phyloP scores from a whole-genome alignment of 2,329 filamentous ascomycete genomes.

The Onygena corvina region DNA sequence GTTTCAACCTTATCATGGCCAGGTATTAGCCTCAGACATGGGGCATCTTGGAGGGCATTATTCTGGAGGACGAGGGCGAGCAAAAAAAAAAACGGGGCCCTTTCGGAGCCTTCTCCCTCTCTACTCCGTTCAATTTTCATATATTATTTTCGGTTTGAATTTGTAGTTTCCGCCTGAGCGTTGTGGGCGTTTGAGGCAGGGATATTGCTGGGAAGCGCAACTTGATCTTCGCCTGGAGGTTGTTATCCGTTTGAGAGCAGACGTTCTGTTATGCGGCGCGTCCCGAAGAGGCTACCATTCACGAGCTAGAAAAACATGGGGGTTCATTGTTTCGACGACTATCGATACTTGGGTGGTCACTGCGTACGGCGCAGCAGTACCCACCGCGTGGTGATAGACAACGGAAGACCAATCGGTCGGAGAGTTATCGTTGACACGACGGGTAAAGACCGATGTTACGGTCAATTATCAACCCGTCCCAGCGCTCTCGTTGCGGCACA shows the following conservation, averaged over 20 bases:
- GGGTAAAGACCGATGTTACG: too few relatives aligned
- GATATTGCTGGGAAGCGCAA: background rate
- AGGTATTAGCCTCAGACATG: constrained; percentile 4
- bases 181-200: constrained; percentile 2
- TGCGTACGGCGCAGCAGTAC: constrained; percentile 1
- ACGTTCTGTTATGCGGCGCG: background rate
- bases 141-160: background rate
- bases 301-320: background rate
- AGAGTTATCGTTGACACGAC: too few relatives aligned
- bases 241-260: too few relatives aligned
- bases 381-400: background rate
- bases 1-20: background rate
- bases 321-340: background rate
- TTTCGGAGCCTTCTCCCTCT: background rate
- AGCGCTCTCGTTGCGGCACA: too few relatives aligned
- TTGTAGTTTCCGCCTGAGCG: too few relatives aligned
- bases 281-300: background rate
- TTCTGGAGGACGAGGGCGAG: background rate
- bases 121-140: background rate
- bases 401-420: background rate
- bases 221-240: constrained; percentile 1
- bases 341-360: background rate
- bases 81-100: background rate
- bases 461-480: too few relatives aligned
- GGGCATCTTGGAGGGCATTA: background rate